phyloP scores from a whole-genome alignment of 1,139 yeast species.

The Torulaspora pretoriensis region DNA sequence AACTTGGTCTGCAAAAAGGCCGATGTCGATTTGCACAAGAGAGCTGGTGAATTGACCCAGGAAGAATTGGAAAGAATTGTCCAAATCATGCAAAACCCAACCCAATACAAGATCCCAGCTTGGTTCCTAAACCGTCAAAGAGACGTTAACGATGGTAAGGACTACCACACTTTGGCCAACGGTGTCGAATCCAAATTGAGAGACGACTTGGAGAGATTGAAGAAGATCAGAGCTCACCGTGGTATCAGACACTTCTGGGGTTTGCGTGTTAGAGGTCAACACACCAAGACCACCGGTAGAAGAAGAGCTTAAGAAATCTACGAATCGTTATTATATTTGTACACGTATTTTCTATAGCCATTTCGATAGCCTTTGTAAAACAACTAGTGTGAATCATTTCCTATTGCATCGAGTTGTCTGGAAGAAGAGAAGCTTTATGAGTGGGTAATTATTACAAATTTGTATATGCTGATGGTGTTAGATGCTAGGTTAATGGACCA shows the following conservation, averaged over 20 bases:
- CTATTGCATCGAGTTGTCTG: no score
- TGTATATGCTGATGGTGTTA: background rate
- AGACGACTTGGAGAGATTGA: slow-evolving; percentile 99
- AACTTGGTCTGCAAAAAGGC: slow-evolving; percentile 99
- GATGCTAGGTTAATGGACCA: slow-evolving; percentile 13
- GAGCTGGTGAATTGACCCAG: slow-evolving; percentile 99
- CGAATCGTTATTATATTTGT: slow-evolving; percentile 10
- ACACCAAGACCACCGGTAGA: slow-evolving; percentile 99
- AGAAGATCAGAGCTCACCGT: slow-evolving; percentile 99
- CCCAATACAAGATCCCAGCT: slow-evolving; percentile 98
- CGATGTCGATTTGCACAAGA: slow-evolving; percentile 95
- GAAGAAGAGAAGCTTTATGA: no score
- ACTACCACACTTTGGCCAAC: slow-evolving; percentile 98
- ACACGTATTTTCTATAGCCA: slow-evolving; percentile 14
- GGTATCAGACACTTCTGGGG: slow-evolving; percentile 99
- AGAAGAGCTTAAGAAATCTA: slow-evolving; percentile 40
- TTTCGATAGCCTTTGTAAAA: slow-evolving; percentile 11
- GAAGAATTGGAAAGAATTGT: slow-evolving; percentile 99
- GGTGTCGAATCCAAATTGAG: slow-evolving; percentile 98
- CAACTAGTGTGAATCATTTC: slow-evolving; percentile 4
- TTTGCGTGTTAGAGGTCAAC: slow-evolving; percentile 95
- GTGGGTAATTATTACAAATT: slow-evolving; percentile 3
- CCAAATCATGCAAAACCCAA: slow-evolving; percentile 99
- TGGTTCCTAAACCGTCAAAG: slow-evolving; percentile 99
- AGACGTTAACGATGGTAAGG: slow-evolving; percentile 98